Conservation (phyloP, 2,329 filamentous ascomycete genomes). For the Fusarium multiceps region DNA sequence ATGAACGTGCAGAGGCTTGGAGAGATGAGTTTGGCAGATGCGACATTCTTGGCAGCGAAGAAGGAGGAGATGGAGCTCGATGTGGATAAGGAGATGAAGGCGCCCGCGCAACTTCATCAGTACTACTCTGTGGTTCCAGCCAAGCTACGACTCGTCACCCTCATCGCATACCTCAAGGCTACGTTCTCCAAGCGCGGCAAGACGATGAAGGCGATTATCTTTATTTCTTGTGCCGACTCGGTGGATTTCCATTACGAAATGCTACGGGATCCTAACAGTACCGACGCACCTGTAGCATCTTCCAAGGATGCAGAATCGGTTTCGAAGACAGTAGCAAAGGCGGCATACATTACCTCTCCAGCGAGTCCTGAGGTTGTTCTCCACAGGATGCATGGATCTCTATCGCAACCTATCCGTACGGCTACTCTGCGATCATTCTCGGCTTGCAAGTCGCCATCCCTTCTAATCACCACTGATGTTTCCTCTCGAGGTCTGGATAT, state of each 20-base stretch:
- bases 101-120: constrained; percentile 93
- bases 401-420: constrained; percentile 88
- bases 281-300: constrained; percentile 43
- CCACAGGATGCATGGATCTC: constrained; percentile 90
- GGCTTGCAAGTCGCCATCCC: constrained; percentile 76
- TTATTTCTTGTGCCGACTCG: constrained; percentile 95
- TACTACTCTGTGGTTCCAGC: constrained; percentile 87
- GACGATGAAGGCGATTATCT: constrained; percentile 96
- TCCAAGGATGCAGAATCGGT: constrained; percentile 53
- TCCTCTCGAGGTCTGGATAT: constrained; percentile 95
- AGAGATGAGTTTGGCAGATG: constrained; percentile 94
- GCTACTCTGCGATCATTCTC: constrained; percentile 86
- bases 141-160: constrained; percentile 89
- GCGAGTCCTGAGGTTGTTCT: constrained; percentile 80
- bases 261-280: constrained; percentile 62
- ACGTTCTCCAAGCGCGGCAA: constrained; percentile 89
- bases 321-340: constrained; percentile 73
- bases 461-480: constrained; percentile 94
- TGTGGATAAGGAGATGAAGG: constrained; percentile 71
- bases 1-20: constrained; percentile 95
- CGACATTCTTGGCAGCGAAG: constrained; percentile 82
- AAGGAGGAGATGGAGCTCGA: constrained; percentile 61
- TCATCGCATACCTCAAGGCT: constrained; percentile 85
- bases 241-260: constrained; percentile 97
- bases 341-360: constrained; percentile 77